Base-by-base conservation (phyloP, 2,329 filamentous ascomycete genomes). In the Epichloe baconii region DNA sequence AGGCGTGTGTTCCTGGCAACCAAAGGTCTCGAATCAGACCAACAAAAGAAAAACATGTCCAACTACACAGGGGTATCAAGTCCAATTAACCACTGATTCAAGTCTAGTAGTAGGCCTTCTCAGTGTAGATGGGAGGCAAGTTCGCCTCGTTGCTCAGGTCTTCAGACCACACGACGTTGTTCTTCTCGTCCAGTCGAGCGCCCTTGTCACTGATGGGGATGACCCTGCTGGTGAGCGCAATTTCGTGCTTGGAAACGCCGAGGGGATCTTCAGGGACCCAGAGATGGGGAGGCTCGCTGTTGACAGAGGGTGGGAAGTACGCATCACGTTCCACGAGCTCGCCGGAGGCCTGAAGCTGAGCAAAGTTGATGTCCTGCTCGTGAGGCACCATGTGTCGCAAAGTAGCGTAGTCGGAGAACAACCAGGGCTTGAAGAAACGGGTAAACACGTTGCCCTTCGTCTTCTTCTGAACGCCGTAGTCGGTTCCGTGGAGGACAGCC, bases 241-340 rank as follows among this genome's bases (percentile, higher is more conserved):
- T 75, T 66, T 90, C 87, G 62, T 90, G 85, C 58, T 71, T 71
- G 52, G 79, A 85, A 38, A 91, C 77, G 23, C 85, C 84, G 26
- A 78, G 75, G 1, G 75, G 71, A 62, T 93, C 87, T 49, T 77
- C 75, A 1, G 87, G 86, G 31, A 93, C 81, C 87, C 87, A 93
- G 34, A 93, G 72, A 7, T 82, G 69, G 3, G 84, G 83, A 0
- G 78, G 68, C 41, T 75, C 69, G 48, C 75, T 71, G 43, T 70
- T 78, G 62, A 88, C 79, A 8, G 83, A 77, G 0, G 87, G 85
- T 56, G 88, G 82, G 66, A 75, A 80, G 67, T 88, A 93, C 0
- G 86, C 86, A 50, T 85, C 75, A 7, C 72, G 68, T 63, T 84
- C 82, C n/a, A 43, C 14, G 0, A 79, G 68, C 52, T 84, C 76